A percentile compares a stretch with the other conserved stretches of the same genome.
Evolutionary conservation across 2,329 filamentous ascomycete genomes (phyloP).

Genomic region (Tolypocladium ovalisporum): DNA sequence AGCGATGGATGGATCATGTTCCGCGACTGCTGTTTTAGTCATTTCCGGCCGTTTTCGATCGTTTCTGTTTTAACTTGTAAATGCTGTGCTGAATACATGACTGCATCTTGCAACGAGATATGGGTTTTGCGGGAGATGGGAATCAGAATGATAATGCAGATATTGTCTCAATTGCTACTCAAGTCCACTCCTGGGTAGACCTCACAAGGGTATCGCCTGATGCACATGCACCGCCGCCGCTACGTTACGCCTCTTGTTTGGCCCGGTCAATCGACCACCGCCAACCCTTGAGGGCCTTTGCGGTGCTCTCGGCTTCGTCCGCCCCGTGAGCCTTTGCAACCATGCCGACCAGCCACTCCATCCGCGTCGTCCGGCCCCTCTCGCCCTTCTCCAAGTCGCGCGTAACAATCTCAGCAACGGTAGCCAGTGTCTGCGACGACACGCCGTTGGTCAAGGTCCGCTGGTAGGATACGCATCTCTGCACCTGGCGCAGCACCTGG

Average conservation of each 20-base stretch:
- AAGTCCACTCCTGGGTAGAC: not conserved
- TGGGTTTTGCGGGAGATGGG: not conserved
- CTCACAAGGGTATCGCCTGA: not conserved
- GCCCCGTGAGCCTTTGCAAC: slow-evolving; percentile 10
- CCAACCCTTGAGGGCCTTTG: slow-evolving; percentile 12
- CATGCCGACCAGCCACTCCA: slow-evolving; percentile 19
- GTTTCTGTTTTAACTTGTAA: not conserved
- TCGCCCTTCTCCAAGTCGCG: slow-evolving; percentile 22
- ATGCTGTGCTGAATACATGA: no score
- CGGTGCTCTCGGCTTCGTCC: slow-evolving; percentile 8
- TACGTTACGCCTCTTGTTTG: not conserved
- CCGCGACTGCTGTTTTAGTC: not conserved
- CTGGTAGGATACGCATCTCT: slow-evolving; percentile 14
- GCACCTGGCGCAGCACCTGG: slow-evolving; percentile 17
- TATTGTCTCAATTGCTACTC: not conserved
- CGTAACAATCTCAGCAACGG: slow-evolving; percentile 15
- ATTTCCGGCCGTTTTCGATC: not conserved
- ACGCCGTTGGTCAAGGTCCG: slow-evolving; percentile 10
- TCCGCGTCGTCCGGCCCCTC: slow-evolving; percentile 18
- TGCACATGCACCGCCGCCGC: not conserved
- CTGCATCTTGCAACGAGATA: not conserved
- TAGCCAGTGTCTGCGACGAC: slow-evolving; percentile 15
- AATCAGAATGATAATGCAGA: not conserved
- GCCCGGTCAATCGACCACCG: slow-evolving; percentile 7
- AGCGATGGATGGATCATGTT: not conserved